These are phyloP conservation scores for Zhuliangozyma blackwelliae DNA, from an alignment of 1,139 yeast species.

Conservation along the genomic window DNA sequence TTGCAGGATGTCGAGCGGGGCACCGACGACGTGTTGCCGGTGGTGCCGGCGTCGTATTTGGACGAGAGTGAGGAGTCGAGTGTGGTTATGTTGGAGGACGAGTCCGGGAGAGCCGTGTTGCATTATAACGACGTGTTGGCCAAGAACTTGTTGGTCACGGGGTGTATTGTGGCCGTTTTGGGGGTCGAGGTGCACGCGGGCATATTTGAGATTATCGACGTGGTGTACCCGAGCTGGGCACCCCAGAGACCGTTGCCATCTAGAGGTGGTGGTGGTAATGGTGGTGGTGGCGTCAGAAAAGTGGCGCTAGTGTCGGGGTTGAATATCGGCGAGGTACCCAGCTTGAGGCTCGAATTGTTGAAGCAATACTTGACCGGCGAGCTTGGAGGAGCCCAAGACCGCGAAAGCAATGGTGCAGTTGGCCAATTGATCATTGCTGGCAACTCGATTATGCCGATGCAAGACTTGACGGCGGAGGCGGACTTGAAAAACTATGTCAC, in stretches of 20 bases:
- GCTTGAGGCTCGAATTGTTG: constrained; percentile 53
- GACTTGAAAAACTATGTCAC: constrained; percentile 27
- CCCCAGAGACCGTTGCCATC: constrained; percentile 44
- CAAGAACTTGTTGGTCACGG: constrained; percentile 67
- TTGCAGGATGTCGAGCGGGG: constrained; percentile 72
- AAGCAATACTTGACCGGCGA: constrained; percentile 73
- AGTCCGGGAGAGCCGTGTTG: constrained; percentile 79
- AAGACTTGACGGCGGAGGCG: constrained; percentile 14
- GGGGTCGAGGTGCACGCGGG: constrained; percentile 89
- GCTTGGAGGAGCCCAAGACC: constrained; percentile 37
- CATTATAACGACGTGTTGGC: constrained; percentile 57
- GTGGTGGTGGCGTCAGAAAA: constrained; percentile 4
- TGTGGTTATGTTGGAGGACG: constrained; percentile 79
- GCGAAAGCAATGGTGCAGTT: constrained; percentile 28
- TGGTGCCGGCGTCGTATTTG: constrained; percentile 27
- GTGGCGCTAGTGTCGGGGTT: constrained; percentile 77
- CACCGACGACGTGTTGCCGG: constrained; percentile 48
- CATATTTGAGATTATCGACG: constrained; percentile 77
- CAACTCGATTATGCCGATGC: constrained; percentile 50
- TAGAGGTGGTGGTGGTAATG: not conserved
- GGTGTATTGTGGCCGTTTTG: constrained; percentile 75
- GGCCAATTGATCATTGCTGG: constrained; percentile 71
- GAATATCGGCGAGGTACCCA: constrained; percentile 40
- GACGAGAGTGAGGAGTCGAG: constrained; percentile 22
- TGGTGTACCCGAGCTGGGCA: constrained; percentile 62